These are phyloP conservation scores for Fusarium circinatum DNA, from an alignment of 2,329 filamentous ascomycete species.

Conservation along the genomic window DNA sequence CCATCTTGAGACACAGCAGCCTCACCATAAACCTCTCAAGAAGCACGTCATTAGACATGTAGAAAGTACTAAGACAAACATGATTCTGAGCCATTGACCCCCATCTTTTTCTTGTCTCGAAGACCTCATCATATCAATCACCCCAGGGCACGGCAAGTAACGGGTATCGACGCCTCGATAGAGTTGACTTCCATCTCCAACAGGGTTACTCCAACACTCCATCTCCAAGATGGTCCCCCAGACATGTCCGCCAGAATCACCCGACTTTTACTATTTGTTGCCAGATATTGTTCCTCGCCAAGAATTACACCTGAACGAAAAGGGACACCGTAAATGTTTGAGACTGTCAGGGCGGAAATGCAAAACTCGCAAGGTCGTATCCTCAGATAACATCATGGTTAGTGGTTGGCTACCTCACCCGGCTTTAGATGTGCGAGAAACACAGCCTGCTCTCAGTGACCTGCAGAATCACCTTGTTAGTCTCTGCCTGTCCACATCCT, in stretches of 20 bases:
- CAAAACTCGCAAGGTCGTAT: conserved; percentile 14
- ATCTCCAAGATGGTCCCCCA: conserved; percentile 6
- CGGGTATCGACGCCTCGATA: conserved; percentile 19
- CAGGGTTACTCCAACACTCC: background rate
- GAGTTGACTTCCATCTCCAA: background rate
- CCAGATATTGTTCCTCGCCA: conserved; percentile 26
- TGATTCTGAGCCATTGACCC: background rate
- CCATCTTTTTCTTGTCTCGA: background rate
- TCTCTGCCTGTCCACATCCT: background rate
- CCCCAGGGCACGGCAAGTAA: conserved; percentile 20
- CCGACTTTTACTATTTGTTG: conserved; percentile 19
- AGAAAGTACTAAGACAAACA: background rate
- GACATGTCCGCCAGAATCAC: conserved; percentile 6
- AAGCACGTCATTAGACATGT: background rate
- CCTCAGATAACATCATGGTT: background rate
- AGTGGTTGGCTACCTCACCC: conserved; percentile 17
- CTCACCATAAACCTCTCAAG: background rate
- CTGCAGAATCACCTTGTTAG: background rate
- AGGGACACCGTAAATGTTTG: background rate
- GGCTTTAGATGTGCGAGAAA: conserved; percentile 41
- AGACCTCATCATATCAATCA: background rate
- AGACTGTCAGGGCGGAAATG: conserved; percentile 19
- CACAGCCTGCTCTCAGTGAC: background rate
- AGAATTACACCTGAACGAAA: background rate
- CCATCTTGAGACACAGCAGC: background rate